These are phyloP conservation scores for Fistulinella prunicolor DNA, from an alignment of 768 basidiomycete genomes.

Conservation along the genomic window DNA sequence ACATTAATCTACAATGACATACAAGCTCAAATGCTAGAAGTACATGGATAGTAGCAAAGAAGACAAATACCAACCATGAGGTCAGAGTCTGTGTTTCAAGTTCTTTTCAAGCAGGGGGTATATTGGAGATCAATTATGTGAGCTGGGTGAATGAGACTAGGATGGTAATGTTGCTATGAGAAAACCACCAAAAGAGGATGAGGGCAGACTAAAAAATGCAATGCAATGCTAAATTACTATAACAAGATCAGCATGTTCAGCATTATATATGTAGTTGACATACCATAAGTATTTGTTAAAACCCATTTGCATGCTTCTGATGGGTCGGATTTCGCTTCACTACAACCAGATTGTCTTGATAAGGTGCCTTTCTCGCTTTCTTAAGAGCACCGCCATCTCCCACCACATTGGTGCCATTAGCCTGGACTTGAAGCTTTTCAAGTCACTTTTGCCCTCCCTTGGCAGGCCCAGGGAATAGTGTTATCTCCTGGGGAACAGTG, in stretches of 20 bases:
- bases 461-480: neutral
- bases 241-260: neutral
- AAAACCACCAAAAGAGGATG: neutral
- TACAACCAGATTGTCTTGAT: neutral
- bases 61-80: neutral
- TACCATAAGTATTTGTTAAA: neutral
- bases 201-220: neutral
- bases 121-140: neutral
- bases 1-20: neutral
- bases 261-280: neutral
- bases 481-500: neutral
- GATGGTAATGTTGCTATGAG: neutral
- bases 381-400: neutral
- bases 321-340: neutral
- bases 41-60: neutral
- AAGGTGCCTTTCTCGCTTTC: neutral
- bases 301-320: slow-evolving; percentile 1
- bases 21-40: neutral
- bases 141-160: too few relatives aligned
- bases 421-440: neutral
- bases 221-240: too few relatives aligned
- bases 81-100: neutral
- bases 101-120: neutral
- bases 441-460: neutral
- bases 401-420: neutral